Base-by-base conservation (phyloP, 495 filamentous ascomycete genomes). In the Xylaria intraflava region DNA sequence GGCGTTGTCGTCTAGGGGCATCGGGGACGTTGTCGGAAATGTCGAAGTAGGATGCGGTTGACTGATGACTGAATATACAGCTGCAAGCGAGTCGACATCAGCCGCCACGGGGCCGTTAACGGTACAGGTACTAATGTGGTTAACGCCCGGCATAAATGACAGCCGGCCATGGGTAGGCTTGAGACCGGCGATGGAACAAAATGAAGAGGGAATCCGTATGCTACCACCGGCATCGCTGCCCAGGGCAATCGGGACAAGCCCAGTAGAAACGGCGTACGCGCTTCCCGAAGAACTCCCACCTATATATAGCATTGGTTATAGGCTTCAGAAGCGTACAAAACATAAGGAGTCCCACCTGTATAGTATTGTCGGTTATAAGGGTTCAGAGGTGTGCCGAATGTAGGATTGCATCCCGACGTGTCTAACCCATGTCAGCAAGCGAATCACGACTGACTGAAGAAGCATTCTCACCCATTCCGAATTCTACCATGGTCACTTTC, bases 401-500 rank as follows among this genome's bases (percentile, higher is more conserved):
- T 80, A 19, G 87, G 86, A 57, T 94, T 92, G 71, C 89, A 90
- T 68, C 90, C 90, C 22, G 82, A 89, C 8, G 85, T 89, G 58
- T 92, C 89, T 54, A n/a, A 24, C 5, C 10, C n/a, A 3, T 26
- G 42, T 53, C 11, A 47, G 8, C 19, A 6, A 33, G 10, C 3
- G 14, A 30, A 30, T 45, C 19, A 2, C 11, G 20, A 7, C 1
- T 20, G 12, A 17, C 16, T 0, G 1, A 0, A n/a, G 24, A 11
- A 4, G 42, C 2, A 47, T 33, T 38, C 51, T 17, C 47, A 54
- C 51, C 51, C 79, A 63, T 45, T 12, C 89, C 89, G 12, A 89
- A 72, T 65, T 95, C 90, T 66, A 91, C 87, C 90, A 95, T 94
- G 24, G 80, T 89, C 3, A 80, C 72, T 68, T 93, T 95, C 11